Percentiles rank a stretch among this genome's conserved stretches.
phyloP scores from a whole-genome alignment of 768 basidiomycete species.

The Pisolithus tinctorius region DNA sequence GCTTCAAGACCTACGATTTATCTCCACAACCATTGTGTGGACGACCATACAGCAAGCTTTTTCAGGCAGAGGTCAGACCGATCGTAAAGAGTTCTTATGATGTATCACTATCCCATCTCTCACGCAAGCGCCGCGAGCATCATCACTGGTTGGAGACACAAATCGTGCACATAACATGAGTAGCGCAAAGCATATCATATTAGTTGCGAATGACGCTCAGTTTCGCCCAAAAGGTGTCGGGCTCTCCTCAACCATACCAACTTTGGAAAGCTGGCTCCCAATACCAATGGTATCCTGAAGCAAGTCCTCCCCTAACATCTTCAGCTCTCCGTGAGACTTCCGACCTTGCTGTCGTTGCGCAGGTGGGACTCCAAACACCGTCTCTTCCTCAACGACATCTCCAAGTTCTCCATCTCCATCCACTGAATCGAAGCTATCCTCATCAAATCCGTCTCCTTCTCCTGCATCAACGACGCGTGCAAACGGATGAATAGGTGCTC shows the following conservation, averaged over 20 bases:
- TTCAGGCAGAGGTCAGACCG: no score
- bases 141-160: no score
- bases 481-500: conserved; percentile 55
- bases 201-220: neutral
- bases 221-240: conserved; percentile 47
- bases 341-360: conserved; percentile 34
- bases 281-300: conserved; percentile 60
- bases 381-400: conserved; percentile 44
- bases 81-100: conserved; percentile 1
- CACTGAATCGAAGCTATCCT: conserved; percentile 42
- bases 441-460: conserved; percentile 41
- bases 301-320: conserved; percentile 57
- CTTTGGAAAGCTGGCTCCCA: conserved; percentile 43
- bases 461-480: conserved; percentile 30
- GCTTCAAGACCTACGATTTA: no score
- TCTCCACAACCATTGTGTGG: no score
- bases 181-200: no score
- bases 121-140: no score
- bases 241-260: conserved; percentile 52
- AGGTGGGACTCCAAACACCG: conserved; percentile 64
- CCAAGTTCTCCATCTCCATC: conserved; percentile 21
- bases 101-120: neutral
- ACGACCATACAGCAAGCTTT: no score
- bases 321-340: conserved; percentile 29
- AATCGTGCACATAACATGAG: no score